Percentiles rank a stretch among this genome's conserved stretches.
Conservation (phyloP, 257 asterid species). For the Verbena officinalis region DNA sequence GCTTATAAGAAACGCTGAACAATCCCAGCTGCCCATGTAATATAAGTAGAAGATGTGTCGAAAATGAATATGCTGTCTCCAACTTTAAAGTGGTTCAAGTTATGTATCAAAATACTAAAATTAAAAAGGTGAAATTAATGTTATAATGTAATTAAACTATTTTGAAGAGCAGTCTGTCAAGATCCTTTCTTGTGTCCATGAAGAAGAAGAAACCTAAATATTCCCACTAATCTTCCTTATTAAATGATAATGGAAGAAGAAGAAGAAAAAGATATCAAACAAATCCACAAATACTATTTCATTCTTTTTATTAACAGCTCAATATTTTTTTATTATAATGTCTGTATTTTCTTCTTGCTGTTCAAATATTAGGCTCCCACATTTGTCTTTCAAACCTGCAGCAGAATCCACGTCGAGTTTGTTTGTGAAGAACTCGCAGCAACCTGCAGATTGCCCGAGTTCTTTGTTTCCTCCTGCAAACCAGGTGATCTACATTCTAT, state of each 20-base stretch:
- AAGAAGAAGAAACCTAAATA: conserved; percentile 74
- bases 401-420: conserved; percentile 32
- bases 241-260: conserved; percentile 28
- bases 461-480: conserved; percentile 56
- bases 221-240: conserved; percentile 52
- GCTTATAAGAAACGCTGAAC: conserved; percentile 16
- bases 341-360: conserved; percentile 44
- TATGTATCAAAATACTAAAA: conserved; percentile 26
- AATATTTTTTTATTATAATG: conserved; percentile 39
- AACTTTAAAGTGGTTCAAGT: conserved; percentile 25
- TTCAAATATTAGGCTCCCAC: conserved; percentile 40
- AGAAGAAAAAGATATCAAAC: conserved; percentile 3
- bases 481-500: conserved; percentile 47
- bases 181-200: conserved; percentile 46
- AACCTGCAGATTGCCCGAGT: conserved; percentile 35
- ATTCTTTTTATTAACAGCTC: background rate
- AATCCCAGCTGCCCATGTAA: background rate
- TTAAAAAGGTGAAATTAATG: background rate
- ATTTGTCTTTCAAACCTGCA: conserved; percentile 24
- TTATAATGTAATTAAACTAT: conserved; percentile 29
- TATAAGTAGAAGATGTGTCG: background rate
- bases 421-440: conserved; percentile 36
- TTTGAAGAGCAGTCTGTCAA: conserved; percentile 24
- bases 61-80: background rate
- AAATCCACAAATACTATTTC: background rate